Base-by-base conservation (phyloP, 129 eudicot species). In the Chrysanthemum seticuspe region DNA sequence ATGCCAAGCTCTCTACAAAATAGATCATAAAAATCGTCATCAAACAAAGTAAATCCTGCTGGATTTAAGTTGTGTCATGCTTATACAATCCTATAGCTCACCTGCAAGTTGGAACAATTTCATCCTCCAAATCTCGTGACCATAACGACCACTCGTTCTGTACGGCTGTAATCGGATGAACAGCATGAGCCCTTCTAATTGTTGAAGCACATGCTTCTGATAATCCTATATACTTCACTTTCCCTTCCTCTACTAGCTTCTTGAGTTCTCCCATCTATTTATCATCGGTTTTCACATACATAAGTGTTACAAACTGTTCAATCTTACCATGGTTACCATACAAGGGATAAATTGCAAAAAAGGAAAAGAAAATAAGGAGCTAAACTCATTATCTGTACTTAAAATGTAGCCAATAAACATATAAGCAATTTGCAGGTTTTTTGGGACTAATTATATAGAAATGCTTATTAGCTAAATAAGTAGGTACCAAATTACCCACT, bases 101-200 rank as follows among this genome's bases (percentile, higher is more conserved):
- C 89, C 89, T 82, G 84, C 93, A 84, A 71, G 93, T 84, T 14
- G 93, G 85, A 58, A 87, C 68, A 16, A 87, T 75, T 2, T 82
- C 89, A 62, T 74, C 82, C 72, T 89, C 96, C n/a, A 76, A 76
- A 65, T 89, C 91, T 73, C 96, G 78, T 53, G 87, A 34, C 93
- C 93, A 87, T 62, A 87, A 63, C 11, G 93, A 84, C 93, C 93
- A 87, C 74, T 87, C 91, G 56, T 77, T 47, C 51, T 89, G 89
- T 13, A 89, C 84, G 10, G 96, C 87, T 13, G 91, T 81, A 47
- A 86, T 77, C 3, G 96, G 96, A 79, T 89, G 96, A 63, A 89
- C 86, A 25, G 88, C 92, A 71, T 86, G 92, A 11, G 96, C 96
- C 14, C 92, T 84, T 82, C 96, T 80, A 56, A 88, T 88, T 12